Evolutionary conservation across 768 basidiomycete species (phyloP), one percentile per base, ranked within the genome.

Genomic region (Lactarius quietus): DNA sequence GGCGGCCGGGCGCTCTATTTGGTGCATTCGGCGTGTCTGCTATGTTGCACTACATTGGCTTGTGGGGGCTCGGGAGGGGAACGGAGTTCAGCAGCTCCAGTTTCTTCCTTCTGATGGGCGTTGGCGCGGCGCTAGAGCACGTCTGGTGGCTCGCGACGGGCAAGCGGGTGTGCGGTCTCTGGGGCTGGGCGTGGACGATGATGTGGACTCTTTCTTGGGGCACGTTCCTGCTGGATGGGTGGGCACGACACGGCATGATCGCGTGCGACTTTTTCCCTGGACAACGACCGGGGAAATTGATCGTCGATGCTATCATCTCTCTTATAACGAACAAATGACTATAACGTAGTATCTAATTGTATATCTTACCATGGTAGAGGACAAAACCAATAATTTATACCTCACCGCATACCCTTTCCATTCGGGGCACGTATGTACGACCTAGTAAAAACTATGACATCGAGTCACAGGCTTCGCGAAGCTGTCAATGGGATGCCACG

Each of bases 21-120:
- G 88, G 86, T 7, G 82, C 81, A 6, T 90, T 90, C 71, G 57
- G 81, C 1, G 63, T 83, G 6, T 90, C 89, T 0, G 86, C 81
- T 7, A 31, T 83, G 4, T 69, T 90, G 5, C 89, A 92, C 63
- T 79, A 84, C 65, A 45, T 82, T n/a, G 86, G 84, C 12, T 65
- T 84, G 59, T 87, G 82, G 78, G 85, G 84, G 4, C 81, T 89
- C 83, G 83, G 80, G 2, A 77, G 76, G 3, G 87, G 85, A 14
- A 75, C 76, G 1, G 83, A 87, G 56, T 79, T 83, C 1, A 18
- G 67, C 10, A 62, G 62, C 7, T 75, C 85, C 5, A 73, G 75
- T 2, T 88, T 84, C 72, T 90, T 89, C 72, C 36, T 88, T 57
- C 72, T 86, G 69, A 84, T 82, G 68, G 87, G 82, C 15, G 68